Evolutionary conservation across 305 asterid species (phyloP).

Genomic region (Solanum hybrid): DNA sequence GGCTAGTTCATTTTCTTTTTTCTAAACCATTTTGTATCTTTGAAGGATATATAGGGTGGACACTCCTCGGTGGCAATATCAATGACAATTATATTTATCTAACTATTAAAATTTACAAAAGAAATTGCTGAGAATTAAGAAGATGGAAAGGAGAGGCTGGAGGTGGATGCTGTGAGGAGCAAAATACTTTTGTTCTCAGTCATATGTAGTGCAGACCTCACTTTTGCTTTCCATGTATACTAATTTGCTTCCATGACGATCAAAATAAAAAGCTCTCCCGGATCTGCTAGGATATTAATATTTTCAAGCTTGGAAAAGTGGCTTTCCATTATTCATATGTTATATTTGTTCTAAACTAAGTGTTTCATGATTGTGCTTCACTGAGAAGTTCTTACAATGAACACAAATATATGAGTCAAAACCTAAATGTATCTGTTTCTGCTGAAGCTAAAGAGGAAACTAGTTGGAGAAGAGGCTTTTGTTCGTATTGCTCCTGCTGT

Average conservation of each 20-base stretch:
- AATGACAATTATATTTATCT: neutral
- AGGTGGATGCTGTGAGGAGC: neutral
- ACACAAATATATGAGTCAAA: neutral
- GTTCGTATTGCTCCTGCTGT: constrained; percentile 92
- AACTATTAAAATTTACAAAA: neutral
- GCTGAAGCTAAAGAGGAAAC: constrained; percentile 42
- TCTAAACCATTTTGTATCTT: neutral
- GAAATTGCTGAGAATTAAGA: neutral
- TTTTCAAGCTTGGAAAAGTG: neutral
- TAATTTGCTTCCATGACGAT: neutral
- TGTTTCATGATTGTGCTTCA: neutral
- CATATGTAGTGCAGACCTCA: neutral
- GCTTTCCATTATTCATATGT: neutral
- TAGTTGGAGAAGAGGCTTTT: constrained; percentile 91
- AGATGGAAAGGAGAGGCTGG: neutral
- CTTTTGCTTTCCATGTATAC: neutral
- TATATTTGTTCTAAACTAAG: neutral
- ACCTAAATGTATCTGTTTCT: neutral
- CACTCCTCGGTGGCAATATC: neutral
- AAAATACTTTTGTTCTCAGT: neutral
- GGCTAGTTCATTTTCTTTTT: neutral
- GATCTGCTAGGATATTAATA: neutral
- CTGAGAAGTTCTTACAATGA: neutral
- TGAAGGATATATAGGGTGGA: neutral
- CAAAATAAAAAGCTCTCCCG: neutral